Conservation (phyloP, 768 basidiomycete genomes). For the Leccinum rimulosum region DNA sequence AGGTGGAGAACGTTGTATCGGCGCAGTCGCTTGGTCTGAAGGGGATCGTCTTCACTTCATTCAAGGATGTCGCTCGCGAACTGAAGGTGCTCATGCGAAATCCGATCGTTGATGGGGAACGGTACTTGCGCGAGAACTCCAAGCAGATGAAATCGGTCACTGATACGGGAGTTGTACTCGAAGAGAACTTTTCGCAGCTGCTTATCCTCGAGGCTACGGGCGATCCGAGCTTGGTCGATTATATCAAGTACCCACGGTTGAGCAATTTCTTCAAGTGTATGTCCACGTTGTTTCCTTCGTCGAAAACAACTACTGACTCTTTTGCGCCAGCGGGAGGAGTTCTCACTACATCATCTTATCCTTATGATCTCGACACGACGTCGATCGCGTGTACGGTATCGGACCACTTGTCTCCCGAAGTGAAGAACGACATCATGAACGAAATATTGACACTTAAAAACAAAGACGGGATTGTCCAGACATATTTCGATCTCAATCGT, state of each 20-base stretch:
- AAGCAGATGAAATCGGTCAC: conserved; percentile 19
- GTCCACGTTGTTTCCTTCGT: neutral
- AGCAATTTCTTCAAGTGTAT: conserved; percentile 23
- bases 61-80: conserved; percentile 12
- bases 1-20: conserved; percentile 20
- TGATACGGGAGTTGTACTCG: conserved; percentile 9
- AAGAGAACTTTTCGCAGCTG: conserved; percentile 22
- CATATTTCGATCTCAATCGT: conserved; percentile 19
- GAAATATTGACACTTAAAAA: conserved; percentile 17
- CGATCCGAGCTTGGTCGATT: conserved; percentile 19
- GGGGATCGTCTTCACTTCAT: conserved; percentile 20
- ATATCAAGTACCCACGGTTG: conserved; percentile 15
- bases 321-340: conserved; percentile 1
- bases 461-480: conserved; percentile 21
- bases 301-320: neutral
- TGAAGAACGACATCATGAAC: conserved; percentile 23
- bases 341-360: conserved; percentile 13
- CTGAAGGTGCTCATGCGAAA: conserved; percentile 17
- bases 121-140: conserved; percentile 13
- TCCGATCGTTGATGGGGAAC: conserved; percentile 13
- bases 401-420: conserved; percentile 7
- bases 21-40: conserved; percentile 20
- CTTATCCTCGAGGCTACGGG: conserved; percentile 20
- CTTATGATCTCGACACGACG: conserved; percentile 20
- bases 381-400: conserved; percentile 21